Base-by-base conservation (phyloP, 73 alveolate species). In the Paramecium bursaria region DNA sequence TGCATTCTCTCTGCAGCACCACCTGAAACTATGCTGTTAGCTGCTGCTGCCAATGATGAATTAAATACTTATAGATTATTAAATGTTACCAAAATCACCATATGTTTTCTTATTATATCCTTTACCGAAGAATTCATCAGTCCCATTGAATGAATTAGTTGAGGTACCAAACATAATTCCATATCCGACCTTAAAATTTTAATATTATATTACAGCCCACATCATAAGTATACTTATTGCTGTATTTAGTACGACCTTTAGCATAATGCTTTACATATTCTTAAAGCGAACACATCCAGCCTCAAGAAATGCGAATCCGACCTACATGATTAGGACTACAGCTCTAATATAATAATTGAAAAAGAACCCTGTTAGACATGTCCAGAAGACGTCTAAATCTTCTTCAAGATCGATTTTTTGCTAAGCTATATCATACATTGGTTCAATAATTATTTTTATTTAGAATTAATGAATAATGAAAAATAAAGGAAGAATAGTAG, bases 1-100 rank as follows among this genome's bases (percentile, higher is more conserved):
- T 53, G 44, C 82, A 67, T 67, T 67, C 82, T 67, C 33, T 67
- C 82, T 0, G 82, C 82, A 2, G 82, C 82, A 39, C 82, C 82
- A 10, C 82, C 82, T n/a, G 82, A 67, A 5, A 67, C 82, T 0
- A 67, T 67, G 44, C 82, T 67, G 23, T 67, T 67, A 15, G 82
- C 82, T 19, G 82, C 82, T 39, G 60, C 55, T 0, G 82, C 82
- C 7, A 67, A 67, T 31, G 82, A 53, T 4, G 82, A 1, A 14
- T 67, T 67, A 67, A 67, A 67, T 9, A 67, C 60, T 39, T 7
- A 39, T 39, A 11, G 11, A 7, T 39, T 39, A 39, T 7, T 7
- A 11, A 39, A 39, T 7, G 11, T 39, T 39, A 39, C 49, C 49
- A 67, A 67, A 67, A 67, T 67, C 82, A 42, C 60, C 53, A 67